Evolutionary conservation across 1,139 yeast genomes (phyloP), one percentile per base, ranked within the genome.

Genomic region (Pneumocystis sp.): DNA sequence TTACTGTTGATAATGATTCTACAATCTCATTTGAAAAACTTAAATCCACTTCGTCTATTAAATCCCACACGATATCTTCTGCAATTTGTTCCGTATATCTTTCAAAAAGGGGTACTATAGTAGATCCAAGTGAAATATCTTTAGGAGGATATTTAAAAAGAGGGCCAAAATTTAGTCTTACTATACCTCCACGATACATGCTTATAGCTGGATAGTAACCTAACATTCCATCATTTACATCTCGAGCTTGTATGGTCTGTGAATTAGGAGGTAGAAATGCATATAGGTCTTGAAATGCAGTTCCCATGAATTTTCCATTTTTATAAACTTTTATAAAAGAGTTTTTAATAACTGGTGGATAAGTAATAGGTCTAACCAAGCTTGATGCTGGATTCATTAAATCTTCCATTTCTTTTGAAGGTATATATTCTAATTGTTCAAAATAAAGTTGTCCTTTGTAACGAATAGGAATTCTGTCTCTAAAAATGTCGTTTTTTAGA

Each of bases 161-260:
- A 0, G 91, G 90, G 0, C 91, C 90, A 17, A 88, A 79, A 70
- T 85, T 85, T 65, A 89, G 74, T 65, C 81, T 77, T 7, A 89
- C 96, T 17, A 82, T 78, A 0, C 97, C 98, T 12, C 87, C 87
- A 69, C 84, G 83, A 73, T 84, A 93, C 45, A 87, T 88, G 65
- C 96, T 87, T 44, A 89, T 79, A 77, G 91, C 89, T 0, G 98
- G 98, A 75, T 85, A 93, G 74, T 95, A 93, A 0, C 97, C 98
- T 65, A 90, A 76, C 62, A 83, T 79, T 0, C 96, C 96, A 25
- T 67, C 65, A 67, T 65, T 66, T 66, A 63, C 68, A 66, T 67
- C 72, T 56, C 63, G 56, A 37, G 71, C 74, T 42, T 66, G 68
- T 40, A 57, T 61, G 15, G 61, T 37, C 63, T 73, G 73, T 19